These are phyloP conservation scores for Populus simonii DNA, from an alignment of 345 rosid genomes.

Conservation along the genomic window DNA sequence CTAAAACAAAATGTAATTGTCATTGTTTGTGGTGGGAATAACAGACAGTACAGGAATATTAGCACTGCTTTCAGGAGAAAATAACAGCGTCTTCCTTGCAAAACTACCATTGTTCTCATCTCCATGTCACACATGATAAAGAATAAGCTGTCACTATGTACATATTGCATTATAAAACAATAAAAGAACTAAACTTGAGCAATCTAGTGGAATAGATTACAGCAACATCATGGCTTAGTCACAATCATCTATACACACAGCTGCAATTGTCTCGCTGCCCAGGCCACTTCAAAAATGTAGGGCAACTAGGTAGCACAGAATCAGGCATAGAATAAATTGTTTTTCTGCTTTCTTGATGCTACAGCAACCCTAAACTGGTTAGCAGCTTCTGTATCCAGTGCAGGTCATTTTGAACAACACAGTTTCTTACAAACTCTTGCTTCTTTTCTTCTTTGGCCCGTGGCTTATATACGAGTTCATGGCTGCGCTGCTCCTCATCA, in stretches of 20 bases:
- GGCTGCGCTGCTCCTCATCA: conserved; percentile 14
- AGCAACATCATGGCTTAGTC: neutral
- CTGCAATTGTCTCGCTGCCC: neutral
- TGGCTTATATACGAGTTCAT: conserved; percentile 14
- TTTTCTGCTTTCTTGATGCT: neutral
- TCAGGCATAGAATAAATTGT: neutral
- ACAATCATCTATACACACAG: neutral
- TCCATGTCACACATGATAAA: neutral
- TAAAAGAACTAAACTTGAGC: neutral
- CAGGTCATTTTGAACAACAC: conserved; percentile 44
- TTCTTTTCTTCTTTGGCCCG: conserved; percentile 24
- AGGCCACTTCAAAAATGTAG: conserved; percentile 8
- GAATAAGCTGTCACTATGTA: neutral
- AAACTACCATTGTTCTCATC: neutral
- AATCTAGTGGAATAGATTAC: neutral
- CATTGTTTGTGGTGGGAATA: no score
- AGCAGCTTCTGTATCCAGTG: conserved; percentile 74
- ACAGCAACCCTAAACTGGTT: conserved; percentile 45
- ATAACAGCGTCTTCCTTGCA: neutral
- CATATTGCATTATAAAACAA: no score
- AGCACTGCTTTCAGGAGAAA: neutral
- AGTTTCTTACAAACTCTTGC: conserved; percentile 9
- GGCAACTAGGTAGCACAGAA: neutral
- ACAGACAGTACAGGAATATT: no score
- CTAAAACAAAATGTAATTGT: no score